Evolutionary conservation across 345 rosid genomes (phyloP), one percentile per base, ranked within the genome.

Genomic region (Corchorus capsularis): DNA sequence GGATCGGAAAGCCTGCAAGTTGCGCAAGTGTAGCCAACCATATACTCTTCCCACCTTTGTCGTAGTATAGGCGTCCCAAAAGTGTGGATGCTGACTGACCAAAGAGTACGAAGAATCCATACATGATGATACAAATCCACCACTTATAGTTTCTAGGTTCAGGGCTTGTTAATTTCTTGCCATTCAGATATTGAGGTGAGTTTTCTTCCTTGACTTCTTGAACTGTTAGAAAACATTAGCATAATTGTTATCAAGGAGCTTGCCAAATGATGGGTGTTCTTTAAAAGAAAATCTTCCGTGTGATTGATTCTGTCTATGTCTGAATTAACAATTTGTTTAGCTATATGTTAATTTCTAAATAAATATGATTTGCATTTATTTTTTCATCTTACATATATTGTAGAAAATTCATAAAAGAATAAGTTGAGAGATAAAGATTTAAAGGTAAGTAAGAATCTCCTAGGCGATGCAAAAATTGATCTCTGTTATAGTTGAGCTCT

Each of bases 11-110:
- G 74, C 84, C 90, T 11, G 49, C 69, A 43, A 76, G 69, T 43
- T 87, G 90, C 2, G 77, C 83, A 2, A 81, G 63, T 4, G 84
- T 78, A 46, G 79, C 79, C 13, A 89, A 34, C 87, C 88, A 87
- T 77, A 78, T 78, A 82, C 92, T 81, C 3, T 75, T 76, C 41
- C 89, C 89, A 2, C 92, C 90, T 50, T 83, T 78, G n/a, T 78
- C 53, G 20, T 50, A 83, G 83, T 86, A 88, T 0, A 79, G 84
- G 50, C 90, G 79, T 17, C 79, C 85, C 47, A 88, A 49, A 61
- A 86, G 70, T 14, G 77, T 75, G 6, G 88, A 84, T 11, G 67
- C 79, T 17, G 86, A 43, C 74, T 83, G 88, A 59, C 89, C 81
- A 0, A 77, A 35, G 47, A 88, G 81, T 3, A 86, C 69, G 6